These are phyloP conservation scores for Orbilia oligospora DNA, from an alignment of 2,329 filamentous ascomycete species.

Conservation along the genomic window DNA sequence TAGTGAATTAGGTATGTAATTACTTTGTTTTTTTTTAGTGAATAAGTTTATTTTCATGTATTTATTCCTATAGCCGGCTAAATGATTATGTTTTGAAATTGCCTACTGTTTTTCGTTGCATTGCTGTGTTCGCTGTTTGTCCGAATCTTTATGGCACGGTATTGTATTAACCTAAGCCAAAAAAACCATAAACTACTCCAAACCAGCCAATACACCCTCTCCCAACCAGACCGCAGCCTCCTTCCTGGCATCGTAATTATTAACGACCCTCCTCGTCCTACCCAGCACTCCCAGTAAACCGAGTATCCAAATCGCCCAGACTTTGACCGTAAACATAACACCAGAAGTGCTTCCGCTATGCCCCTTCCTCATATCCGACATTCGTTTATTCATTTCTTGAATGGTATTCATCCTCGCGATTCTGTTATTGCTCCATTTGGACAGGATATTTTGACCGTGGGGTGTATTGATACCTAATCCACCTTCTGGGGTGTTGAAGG, in stretches of 20 bases:
- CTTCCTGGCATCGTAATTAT: constrained; percentile 44
- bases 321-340: constrained; percentile 45
- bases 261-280: constrained; percentile 35
- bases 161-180: no score
- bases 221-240: constrained; percentile 32
- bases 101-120: no score
- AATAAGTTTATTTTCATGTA: no score
- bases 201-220: neutral
- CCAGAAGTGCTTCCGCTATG: constrained; percentile 23
- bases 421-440: constrained; percentile 45
- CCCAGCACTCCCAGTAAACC: constrained; percentile 41
- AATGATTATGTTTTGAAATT: no score
- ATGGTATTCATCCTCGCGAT: constrained; percentile 35
- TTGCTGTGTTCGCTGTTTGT: no score
- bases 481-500: neutral
- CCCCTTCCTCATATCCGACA: constrained; percentile 50
- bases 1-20: neutral
- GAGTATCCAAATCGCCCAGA: constrained; percentile 39
- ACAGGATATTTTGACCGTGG: neutral
- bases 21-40: no score
- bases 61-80: no score
- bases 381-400: constrained; percentile 38
- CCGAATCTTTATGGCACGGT: no score
- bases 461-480: constrained; percentile 1
- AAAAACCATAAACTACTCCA: neutral